These are phyloP conservation scores for Parascedosporium putredinis DNA, from an alignment of 2,329 filamentous ascomycete genomes.

Conservation along the genomic window DNA sequence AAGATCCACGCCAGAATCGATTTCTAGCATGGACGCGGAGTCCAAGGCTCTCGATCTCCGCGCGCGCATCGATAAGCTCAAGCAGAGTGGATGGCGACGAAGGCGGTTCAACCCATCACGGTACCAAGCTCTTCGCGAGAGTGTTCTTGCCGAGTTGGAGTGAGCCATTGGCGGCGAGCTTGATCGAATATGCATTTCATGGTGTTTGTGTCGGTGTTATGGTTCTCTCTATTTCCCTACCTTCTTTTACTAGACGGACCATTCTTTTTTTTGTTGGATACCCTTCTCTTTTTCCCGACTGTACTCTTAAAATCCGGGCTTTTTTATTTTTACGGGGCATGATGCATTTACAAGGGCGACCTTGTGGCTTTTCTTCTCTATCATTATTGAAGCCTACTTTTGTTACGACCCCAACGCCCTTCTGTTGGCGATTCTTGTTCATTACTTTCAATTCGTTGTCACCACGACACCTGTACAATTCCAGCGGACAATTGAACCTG, in stretches of 20 bases:
- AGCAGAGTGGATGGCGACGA: constrained; percentile 43
- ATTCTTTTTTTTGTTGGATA: background rate
- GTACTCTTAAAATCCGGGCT: background rate
- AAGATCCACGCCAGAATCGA: constrained; percentile 13
- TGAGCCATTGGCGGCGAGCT: too few species aligned
- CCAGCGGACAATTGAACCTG: too few species aligned
- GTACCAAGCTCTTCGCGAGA: constrained; percentile 42
- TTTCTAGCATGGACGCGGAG: constrained; percentile 21
- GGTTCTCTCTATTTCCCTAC: background rate
- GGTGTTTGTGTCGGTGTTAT: background rate
- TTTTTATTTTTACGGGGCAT: background rate
- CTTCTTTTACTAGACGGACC: too few species aligned
- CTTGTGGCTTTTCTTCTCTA: constrained; percentile 2
- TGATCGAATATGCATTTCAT: constrained; percentile 13
- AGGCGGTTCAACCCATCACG: constrained; percentile 42
- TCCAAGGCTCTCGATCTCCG: constrained; percentile 30
- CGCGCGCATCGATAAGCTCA: constrained; percentile 43
- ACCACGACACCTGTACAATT: too few species aligned
- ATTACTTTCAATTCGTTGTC: too few species aligned
- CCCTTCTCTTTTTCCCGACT: background rate
- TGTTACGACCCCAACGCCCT: too few species aligned
- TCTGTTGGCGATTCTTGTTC: too few species aligned
- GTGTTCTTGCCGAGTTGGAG: constrained; percentile 40
- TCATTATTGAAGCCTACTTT: background rate
- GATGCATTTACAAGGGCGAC: background rate